Evolutionary conservation across 2,329 filamentous ascomycete genomes (phyloP).

Genomic region (Trichoderma breve): DNA sequence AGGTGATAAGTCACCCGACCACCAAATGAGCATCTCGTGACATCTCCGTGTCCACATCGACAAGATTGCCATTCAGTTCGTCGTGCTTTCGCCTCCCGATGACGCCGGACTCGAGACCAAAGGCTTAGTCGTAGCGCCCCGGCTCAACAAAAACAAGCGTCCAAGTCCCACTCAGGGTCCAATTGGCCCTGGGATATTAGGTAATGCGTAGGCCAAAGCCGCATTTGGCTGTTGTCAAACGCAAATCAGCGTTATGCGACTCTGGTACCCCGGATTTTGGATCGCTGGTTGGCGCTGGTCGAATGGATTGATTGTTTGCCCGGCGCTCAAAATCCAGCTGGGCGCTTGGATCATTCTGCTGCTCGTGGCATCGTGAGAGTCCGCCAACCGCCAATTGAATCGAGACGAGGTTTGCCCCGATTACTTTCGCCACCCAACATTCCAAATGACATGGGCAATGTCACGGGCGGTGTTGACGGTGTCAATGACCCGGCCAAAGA

Average conservation of each 20-base stretch:
- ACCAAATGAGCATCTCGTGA: constrained; percentile 14
- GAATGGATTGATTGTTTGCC: not conserved
- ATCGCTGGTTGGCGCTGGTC: not conserved
- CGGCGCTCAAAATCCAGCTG: not conserved
- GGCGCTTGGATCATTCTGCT: constrained; percentile 12
- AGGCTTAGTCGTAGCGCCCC: constrained; percentile 1
- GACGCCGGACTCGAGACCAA: constrained; percentile 11
- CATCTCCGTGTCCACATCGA: constrained; percentile 15
- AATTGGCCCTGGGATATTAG: not conserved
- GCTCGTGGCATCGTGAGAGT: not conserved
- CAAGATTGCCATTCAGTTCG: not conserved
- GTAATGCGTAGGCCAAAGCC: not conserved
- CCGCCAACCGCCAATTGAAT: constrained; percentile 1
- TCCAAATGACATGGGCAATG: constrained; percentile 70
- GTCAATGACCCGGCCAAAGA: constrained; percentile 78
- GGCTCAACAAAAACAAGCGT: constrained; percentile 17
- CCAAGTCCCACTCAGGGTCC: not conserved
- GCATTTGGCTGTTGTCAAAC: not conserved
- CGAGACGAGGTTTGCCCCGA: not conserved
- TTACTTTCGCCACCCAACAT: constrained; percentile 63
- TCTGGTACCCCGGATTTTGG: constrained; percentile 10
- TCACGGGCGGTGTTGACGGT: constrained; percentile 72
- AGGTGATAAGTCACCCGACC: constrained; percentile 17
- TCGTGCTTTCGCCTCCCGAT: constrained; percentile 17
- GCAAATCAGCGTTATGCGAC: constrained; percentile 12